Base-by-base conservation (phyloP, 176 grass and related monocot species). In the Thalia dealbata region DNA sequence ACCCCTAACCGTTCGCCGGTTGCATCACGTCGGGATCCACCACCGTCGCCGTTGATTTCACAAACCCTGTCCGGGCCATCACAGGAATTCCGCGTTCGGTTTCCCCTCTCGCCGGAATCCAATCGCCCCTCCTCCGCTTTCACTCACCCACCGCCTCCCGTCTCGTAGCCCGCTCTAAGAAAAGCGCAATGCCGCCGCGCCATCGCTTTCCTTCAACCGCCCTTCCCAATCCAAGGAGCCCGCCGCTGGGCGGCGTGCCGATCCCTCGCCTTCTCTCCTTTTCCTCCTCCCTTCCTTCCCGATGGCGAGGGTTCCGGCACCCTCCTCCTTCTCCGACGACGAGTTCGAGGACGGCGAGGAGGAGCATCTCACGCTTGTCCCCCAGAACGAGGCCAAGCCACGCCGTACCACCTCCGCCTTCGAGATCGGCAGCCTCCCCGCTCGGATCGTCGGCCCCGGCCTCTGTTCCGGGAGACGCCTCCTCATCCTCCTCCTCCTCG, bases 311-410 rank as follows among this genome's bases (percentile, higher is more conserved):
- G 69, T 48, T 55, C 72, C 82, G 6, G 67, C n/a, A n/a, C n/a
- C 82, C 73, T 79, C 78, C 78, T 86, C 89, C 83, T 5, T 18
- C 70, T 51, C 46, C 24, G 26, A 52, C 19, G 65, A 68, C 30
- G 32, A 41, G 10, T 10, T 21, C 0, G 90, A 38, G 32, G 32
- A 92, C 76, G 95, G 92, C 30, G 87, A 92, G 61, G 89, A 97
- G 78, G 84, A 97, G 61, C 89, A 81, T 78, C 82, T 82, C 55
- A 92, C 78, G 16, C 87, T 99, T 26, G 88, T 99, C 11, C 76
- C 73, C 12, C 82, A 92, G 74, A 92, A 86, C 76, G 85, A 85
- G 14, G 30, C 70, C 70, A 72, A 72, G 26, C 50, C 25, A 69
- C 10, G 6, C 15, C 74, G 14, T 13, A 61, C 0, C 50, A 70